A percentile compares a stretch with the other conserved stretches of the same genome.
Evolutionary conservation across 768 basidiomycete genomes (phyloP).

Genomic region (Termitomyces sp.): DNA sequence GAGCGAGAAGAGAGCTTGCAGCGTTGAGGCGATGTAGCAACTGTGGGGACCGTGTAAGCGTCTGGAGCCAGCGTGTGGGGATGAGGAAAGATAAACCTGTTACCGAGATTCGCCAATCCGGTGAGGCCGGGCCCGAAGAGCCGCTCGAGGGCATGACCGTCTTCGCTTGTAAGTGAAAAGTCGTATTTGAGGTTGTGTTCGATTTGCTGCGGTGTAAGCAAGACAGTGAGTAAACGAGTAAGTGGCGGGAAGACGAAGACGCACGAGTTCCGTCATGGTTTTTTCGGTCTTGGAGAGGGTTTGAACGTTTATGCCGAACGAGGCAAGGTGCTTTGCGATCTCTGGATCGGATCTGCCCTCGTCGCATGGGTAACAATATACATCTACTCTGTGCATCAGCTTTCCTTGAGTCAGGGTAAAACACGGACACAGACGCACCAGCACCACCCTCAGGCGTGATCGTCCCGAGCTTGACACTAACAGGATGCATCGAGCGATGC

Average conservation of each 20-base stretch:
- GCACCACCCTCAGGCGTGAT: constrained; percentile 93
- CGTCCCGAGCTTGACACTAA: constrained; percentile 92
- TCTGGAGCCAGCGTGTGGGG: not conserved
- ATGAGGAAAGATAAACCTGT: constrained; percentile 40
- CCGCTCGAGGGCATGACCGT: constrained; percentile 83
- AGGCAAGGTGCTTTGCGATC: constrained; percentile 63
- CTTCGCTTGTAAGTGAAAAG: constrained; percentile 83
- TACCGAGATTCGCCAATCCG: constrained; percentile 88
- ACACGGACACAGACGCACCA: constrained; percentile 40
- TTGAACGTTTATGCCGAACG: constrained; percentile 85
- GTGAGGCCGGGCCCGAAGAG: constrained; percentile 87
- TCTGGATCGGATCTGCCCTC: constrained; percentile 79
- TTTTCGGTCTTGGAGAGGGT: constrained; percentile 90
- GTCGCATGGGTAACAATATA: constrained; percentile 91
- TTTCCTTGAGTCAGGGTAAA: not conserved
- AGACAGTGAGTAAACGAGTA: not conserved
- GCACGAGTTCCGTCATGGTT: constrained; percentile 90
- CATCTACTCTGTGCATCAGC: constrained; percentile 41
- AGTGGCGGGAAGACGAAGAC: constrained; percentile 9
- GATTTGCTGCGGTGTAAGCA: constrained; percentile 62
- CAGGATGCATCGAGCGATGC: constrained; percentile 62
- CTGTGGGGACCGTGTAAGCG: constrained; percentile 50
- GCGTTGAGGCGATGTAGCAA: constrained; percentile 95
- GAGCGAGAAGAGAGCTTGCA: constrained; percentile 84
- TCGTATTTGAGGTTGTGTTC: constrained; percentile 95